These are phyloP conservation scores for Scutellaria barbata DNA, from an alignment of 257 asterid species.

Conservation along the genomic window DNA sequence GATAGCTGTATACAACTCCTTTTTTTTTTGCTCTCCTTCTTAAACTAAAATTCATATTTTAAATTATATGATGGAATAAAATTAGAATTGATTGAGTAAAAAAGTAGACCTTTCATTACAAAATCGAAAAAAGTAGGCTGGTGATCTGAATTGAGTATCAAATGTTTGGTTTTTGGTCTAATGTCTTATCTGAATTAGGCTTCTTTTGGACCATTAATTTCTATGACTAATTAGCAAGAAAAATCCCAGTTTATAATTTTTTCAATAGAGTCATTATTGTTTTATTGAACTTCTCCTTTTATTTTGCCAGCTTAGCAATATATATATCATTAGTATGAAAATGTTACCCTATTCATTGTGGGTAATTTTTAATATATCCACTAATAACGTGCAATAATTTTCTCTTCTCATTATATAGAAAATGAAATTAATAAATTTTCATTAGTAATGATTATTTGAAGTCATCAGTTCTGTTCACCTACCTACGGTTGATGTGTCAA, in stretches of 20 bases:
- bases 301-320: background rate
- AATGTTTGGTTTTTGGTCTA: conserved; percentile 20
- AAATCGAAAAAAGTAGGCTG: background rate
- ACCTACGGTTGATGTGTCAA: no score
- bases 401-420: no score
- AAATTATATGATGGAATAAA: background rate
- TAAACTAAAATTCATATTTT: background rate
- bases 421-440: no score
- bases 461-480: no score
- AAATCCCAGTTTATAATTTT: background rate
- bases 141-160: background rate
- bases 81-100: background rate
- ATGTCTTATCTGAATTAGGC: conserved; percentile 18
- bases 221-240: background rate
- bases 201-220: conserved; percentile 24
- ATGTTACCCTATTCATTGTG: no score
- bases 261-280: conserved; percentile 6
- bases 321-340: no score
- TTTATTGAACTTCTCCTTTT: background rate
- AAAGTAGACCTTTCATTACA: background rate
- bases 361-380: no score
- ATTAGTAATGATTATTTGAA: no score
- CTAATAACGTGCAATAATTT: no score
- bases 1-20: no score
- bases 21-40: background rate